Percentiles rank a stretch among this genome's conserved stretches.
Evolutionary conservation across 2,329 filamentous ascomycete genomes (phyloP).

Genomic region (Xylaria sp.): DNA sequence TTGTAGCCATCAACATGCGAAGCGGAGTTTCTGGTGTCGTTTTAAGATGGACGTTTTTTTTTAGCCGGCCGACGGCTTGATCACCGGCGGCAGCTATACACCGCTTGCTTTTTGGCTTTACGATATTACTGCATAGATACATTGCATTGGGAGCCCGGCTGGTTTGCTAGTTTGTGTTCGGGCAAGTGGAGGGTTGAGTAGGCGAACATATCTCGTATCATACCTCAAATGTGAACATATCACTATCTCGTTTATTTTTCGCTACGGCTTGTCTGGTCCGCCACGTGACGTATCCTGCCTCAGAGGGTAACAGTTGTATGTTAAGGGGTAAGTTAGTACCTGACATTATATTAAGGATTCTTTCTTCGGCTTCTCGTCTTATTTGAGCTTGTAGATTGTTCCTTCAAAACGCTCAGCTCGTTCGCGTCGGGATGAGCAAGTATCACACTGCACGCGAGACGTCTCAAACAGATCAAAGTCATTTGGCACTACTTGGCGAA

Average conservation of each 20-base stretch:
- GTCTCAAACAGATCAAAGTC: no score
- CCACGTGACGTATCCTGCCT: no score
- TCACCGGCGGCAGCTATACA: not conserved
- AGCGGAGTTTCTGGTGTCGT: conserved; percentile 22
- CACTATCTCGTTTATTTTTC: not conserved
- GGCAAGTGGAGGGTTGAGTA: not conserved
- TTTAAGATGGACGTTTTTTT: conserved; percentile 7
- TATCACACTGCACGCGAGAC: no score
- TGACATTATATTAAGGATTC: no score
- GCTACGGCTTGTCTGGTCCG: no score
- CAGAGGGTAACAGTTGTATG: no score
- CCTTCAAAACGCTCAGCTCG: no score
- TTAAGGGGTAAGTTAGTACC: no score
- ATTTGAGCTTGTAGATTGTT: no score
- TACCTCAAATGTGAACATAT: not conserved
- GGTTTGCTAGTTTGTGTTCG: not conserved
- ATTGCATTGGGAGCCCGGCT: conserved; percentile 22
- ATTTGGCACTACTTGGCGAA: no score
- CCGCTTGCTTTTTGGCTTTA: conserved; percentile 6
- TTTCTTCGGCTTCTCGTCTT: no score
- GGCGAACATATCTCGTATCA: not conserved
- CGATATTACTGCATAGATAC: conserved; percentile 15
- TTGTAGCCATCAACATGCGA: conserved; percentile 27
- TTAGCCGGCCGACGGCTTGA: not conserved
- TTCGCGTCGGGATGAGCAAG: no score